Base-by-base conservation (phyloP, 2,329 filamentous ascomycete genomes). In the Trichoderma sp. region DNA sequence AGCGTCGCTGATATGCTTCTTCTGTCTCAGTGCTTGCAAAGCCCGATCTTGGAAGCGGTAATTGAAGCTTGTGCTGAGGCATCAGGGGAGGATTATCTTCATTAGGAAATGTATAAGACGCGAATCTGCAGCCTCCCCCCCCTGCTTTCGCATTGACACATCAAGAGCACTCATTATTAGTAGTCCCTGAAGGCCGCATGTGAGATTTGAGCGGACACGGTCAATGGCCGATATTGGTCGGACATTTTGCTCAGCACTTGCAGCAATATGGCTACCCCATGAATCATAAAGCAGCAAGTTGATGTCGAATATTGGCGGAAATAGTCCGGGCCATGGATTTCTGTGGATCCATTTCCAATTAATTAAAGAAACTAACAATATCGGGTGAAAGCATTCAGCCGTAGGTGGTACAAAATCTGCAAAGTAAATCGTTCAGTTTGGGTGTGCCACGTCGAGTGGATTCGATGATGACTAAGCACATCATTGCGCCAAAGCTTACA, bases 41-140 rank as follows among this genome's bases (percentile, higher is more conserved):
- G 32, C n/a, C 66, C 66, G 56, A 51, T 60, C 26, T 24, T 61
- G 56, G 36, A 61, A 36, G 66, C 57, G 21, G 66, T 26, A 70
- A 34, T 11, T 56, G 28, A 24, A 67, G 43, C 21, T 21, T 15
- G 21, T 57, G 39, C 32, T 21, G 14, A 24, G 9, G 32, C 14
- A 66, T 66, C 47, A 28, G 63, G 15, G 47, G 39, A 56, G 47
- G 11, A 14, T 26, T 21, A 28, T 39, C 53, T 53, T 53, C 21
- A 53, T 53, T 53, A 12, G 47, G 47, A 24, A 53, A 51, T 51
- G 21, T 53, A 53, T 24, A 24, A 53, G 15, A 30, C 24, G 53
- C 24, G 47, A 24, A 14, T 51, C 47, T 32, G 61, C 18, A 51
- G 14, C 26, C 24, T 24, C 39, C 21, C n/a, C 28, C 28, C 39